Evolutionary conservation across 73 alveolate genomes (phyloP).

Genomic region (Paramecium sonneborni): DNA sequence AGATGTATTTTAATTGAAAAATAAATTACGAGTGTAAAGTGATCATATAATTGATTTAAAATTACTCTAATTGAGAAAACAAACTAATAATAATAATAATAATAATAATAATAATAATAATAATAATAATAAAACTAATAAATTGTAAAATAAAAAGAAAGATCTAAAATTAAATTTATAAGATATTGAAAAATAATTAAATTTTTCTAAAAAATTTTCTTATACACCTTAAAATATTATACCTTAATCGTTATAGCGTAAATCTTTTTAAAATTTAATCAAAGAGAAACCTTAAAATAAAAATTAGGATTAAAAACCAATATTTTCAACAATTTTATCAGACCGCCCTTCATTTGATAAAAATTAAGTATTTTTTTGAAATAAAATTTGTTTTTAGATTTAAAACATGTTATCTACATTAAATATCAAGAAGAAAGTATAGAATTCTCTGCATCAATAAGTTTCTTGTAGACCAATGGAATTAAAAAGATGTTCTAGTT

Average conservation of each 20-base stretch:
- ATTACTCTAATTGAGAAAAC: not conserved
- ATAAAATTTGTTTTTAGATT: not conserved
- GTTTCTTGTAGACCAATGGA: conserved; percentile 30
- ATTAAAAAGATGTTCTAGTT: conserved; percentile 6
- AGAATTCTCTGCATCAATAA: not conserved
- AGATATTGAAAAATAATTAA: not conserved
- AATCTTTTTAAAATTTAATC: not conserved
- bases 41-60: not conserved
- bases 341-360: conserved; percentile 40
- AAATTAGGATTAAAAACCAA: not conserved
- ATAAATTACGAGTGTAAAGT: conserved; percentile 15
- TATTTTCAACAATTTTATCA: not conserved
- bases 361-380: not conserved
- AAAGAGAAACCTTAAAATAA: not conserved
- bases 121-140: not conserved
- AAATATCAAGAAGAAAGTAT: not conserved
- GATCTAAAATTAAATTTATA: conserved; percentile 7
- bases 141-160: not conserved
- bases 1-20: not conserved
- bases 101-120: not conserved
- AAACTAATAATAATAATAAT: not conserved
- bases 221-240: not conserved
- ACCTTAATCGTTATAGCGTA: not conserved
- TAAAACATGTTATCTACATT: not conserved
- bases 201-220: not conserved